Percentiles rank a stretch among this genome's conserved stretches.
Conservation (phyloP, 2,329 filamentous ascomycete species). For the Aureobasidium sp. region DNA sequence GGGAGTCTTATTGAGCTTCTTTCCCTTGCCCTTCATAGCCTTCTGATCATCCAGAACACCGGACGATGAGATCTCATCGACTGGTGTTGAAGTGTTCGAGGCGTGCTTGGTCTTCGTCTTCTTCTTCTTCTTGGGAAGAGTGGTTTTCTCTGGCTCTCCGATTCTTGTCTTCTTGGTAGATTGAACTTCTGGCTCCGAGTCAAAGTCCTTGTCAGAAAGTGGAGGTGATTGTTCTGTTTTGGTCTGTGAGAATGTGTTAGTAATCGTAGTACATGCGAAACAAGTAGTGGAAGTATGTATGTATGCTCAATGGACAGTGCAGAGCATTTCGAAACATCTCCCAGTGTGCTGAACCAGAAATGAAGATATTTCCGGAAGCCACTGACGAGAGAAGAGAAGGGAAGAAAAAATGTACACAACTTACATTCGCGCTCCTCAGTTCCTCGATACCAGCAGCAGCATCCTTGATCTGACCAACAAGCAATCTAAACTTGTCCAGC, state of each 20-base stretch:
- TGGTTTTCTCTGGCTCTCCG: not conserved
- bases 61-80: not conserved
- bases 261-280: not conserved
- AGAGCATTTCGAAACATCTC: too few species aligned
- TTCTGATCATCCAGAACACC: not conserved
- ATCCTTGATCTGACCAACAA: conserved; percentile 6
- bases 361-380: too few species aligned
- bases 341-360: too few species aligned
- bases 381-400: too few species aligned
- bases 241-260: not conserved
- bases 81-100: not conserved
- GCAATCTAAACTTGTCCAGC: not conserved
- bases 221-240: not conserved
- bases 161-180: not conserved
- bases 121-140: not conserved
- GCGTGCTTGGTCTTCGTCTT: not conserved
- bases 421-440: not conserved
- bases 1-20: not conserved
- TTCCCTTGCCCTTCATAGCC: not conserved
- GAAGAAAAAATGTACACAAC: not conserved
- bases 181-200: not conserved
- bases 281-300: not conserved
- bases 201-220: not conserved
- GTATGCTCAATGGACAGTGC: not conserved
- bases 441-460: not conserved